Evolutionary conservation across 768 basidiomycete genomes (phyloP), one percentile per base, ranked within the genome.

Genomic region (Crepidotus variabilis): DNA sequence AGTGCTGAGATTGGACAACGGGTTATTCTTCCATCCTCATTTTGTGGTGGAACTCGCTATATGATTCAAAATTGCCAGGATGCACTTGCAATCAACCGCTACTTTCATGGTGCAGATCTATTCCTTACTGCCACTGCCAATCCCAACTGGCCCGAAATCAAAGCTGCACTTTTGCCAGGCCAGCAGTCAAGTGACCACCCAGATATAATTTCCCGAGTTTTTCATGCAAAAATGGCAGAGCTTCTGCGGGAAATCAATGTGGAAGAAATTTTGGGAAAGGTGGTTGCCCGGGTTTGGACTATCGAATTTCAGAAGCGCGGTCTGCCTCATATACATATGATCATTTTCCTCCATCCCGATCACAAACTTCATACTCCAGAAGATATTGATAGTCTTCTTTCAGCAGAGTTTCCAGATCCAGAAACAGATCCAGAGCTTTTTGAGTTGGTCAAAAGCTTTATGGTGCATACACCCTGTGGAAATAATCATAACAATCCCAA

Each of bases 221-320:
- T 83, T 56, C 22, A 73, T 33, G 47, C 65, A 14, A 80, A 82
- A 62, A 72, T 70, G 50, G 57, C 72, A 7, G 71, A 67, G 0
- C 47, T 80, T 2, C 28, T 78, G 0, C 54, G 73, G 4, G 70
- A 68, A 14, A 72, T 83, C 8, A 35, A 51, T 64, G 60, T 67
- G 18, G n/a, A 73, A 36, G 71, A 71, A 1, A 63, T 77, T 45
- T 75, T 79, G 67, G 79, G 81, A 2, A 10, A 56, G 0, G 53
- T 66, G 2, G 71, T 70, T 20, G 81, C 75, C 1, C 62, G 70
- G 34, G 70, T 82, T 0, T 77, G 78, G 50, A 74, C 73, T 7
- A 80, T 82, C 51, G 77, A 83, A 48, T 82, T 79, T 56, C 79
- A 82, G 62, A 82, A 82, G 56, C 62, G 74, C 6, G 79, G 82